Base-by-base conservation (phyloP, 495 filamentous ascomycete genomes). In the Penicillium diatomitis region DNA sequence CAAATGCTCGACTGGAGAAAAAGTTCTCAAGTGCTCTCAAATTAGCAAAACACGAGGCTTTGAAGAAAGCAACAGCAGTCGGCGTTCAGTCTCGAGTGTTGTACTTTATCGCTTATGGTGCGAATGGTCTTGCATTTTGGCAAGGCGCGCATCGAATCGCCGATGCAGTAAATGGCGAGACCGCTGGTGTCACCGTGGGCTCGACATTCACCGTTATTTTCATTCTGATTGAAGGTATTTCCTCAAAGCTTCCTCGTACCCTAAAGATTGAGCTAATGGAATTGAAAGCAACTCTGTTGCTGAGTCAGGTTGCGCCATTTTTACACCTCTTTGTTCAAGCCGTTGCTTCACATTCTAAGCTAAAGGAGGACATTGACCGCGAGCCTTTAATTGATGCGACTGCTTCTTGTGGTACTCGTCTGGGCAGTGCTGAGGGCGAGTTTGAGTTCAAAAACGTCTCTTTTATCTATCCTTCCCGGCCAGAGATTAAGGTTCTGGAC, bases 41-140 rank as follows among this genome's bases (percentile, higher is more conserved):
- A 29, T 44, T 55, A 4, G 70, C 76, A 4, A 72, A 73, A 55
- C 43, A 29, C 2, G 54, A 61, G 66, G 63, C 80, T 0, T 51
- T 81, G 10, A 81, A 78, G 49, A 86, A 84, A 57, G 76, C 78
- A 4, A 50, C 72, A 2, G 78, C 76, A 0, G 67, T 75, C n/a
- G 83, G 76, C 8, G 62, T 78, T 2, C 80, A 84, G 48, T 71
- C 79, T n/a, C 81, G 82, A n/a, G 52, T 80, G 12, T 59, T 86
- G 20, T 86, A 84, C 51, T 85, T 86, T 49, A 75, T 84, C 47
- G 78, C 78, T 6, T 84, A 80, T 51, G 70, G 76, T 9, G 82
- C 78, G 3, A 83, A 83, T 54, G 82, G 75, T 36, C 62, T 86
- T 11, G 82, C 82, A 2, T 85, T 83, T 49, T 86, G 79, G 80